phyloP scores from a whole-genome alignment of 73 alveolate species.

The Diophrys sp. region DNA sequence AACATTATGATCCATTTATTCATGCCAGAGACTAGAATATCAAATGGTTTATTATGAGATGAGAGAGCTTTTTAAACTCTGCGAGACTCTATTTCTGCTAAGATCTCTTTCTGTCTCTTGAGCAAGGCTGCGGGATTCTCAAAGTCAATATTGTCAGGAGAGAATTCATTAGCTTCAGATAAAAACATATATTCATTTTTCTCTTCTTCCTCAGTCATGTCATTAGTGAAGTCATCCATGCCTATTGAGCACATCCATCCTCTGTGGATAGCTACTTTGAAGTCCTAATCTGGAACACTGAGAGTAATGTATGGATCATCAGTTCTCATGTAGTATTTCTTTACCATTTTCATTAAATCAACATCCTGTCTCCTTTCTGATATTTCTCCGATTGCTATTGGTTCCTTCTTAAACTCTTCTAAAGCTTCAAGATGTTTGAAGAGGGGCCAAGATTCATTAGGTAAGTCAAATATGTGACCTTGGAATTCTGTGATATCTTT shows the following conservation, averaged over 20 bases:
- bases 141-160: slow-evolving; percentile 63
- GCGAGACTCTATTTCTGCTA: slow-evolving; percentile 73
- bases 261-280: neutral
- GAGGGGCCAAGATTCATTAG: neutral
- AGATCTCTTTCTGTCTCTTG: slow-evolving; percentile 71
- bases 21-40: slow-evolving; percentile 42
- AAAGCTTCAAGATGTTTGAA: neutral
- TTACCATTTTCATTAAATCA: neutral
- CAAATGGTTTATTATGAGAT: slow-evolving; percentile 46
- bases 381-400: neutral
- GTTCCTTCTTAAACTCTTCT: neutral
- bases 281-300: neutral
- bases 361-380: neutral
- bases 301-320: neutral
- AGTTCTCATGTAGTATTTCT: neutral
- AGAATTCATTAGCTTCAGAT: slow-evolving; percentile 37
- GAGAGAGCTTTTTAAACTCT: slow-evolving; percentile 37
- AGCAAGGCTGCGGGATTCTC: slow-evolving; percentile 72
- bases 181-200: slow-evolving; percentile 60
- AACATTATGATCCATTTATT: slow-evolving; percentile 80
- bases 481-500: neutral
- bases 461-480: neutral
- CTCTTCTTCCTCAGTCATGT: slow-evolving; percentile 38
- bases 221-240: slow-evolving; percentile 48
- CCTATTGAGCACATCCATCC: neutral